Evolutionary conservation across 768 basidiomycete species (phyloP), one percentile per base, ranked within the genome.

Genomic region (Tricholoma hemisulphureum): DNA sequence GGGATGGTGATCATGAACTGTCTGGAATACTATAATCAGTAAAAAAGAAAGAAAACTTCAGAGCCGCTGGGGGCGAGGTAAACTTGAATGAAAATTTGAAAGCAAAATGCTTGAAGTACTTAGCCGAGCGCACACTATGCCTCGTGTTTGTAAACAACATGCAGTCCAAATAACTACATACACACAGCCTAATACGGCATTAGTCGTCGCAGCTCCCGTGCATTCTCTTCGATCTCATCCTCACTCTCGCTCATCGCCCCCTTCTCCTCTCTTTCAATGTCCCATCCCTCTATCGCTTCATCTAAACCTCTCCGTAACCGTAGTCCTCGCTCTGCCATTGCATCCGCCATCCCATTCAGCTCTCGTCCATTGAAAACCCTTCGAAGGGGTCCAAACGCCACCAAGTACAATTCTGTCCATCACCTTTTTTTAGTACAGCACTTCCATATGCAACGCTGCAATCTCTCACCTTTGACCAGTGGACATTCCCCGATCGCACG

Each of bases 401-500:
- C 62, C 59, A 93, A 73, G 77, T 93, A 92, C 45, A 93, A 71
- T 48, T 86, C 91, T 93, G 67, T 60, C 43, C 18, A 18, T 48
- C 56, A 18, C 41, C n/a, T n/a, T n/a, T n/a, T n/a, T n/a, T 24
- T 20, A 49, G 41, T 28, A 18, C 35, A 37, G 23, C 11, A 57
- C 20, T 35, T 29, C 14, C 24, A 26, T 53, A 56, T 63, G n/a
- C 29, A 37, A 28, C 18, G 2, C n/a, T 39, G 16, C 24, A 16
- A 23, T n/a, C 7, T 55, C 67, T 49, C 51, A 88, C 91, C 89
- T 80, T 93, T 93, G 8, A 77, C 77, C 29, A 91, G 69, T 1
- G 91, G 89, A 63, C 89, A 92, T 69, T 90, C 88, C 34, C 80
- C 75, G 29, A 92, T 77, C 2, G 89, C 91, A 43, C 88, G 81